Evolutionary conservation across 108 stramenopile genomes (phyloP), one percentile per base, ranked within the genome.

Genomic region (Cylindrotheca closterium): DNA sequence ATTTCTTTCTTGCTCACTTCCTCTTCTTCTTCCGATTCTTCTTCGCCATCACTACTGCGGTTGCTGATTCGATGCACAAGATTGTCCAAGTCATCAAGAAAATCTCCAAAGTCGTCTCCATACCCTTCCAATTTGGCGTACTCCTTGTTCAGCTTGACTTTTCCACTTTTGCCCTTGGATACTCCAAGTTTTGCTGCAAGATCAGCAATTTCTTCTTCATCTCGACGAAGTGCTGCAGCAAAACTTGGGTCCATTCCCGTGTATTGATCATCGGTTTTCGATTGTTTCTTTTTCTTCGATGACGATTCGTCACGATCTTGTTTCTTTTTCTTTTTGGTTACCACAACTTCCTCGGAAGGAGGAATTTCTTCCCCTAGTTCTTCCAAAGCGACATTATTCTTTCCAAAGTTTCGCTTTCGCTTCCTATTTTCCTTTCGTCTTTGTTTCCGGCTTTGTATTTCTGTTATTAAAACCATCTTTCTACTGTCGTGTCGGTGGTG

Each of bases 71-170:
- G 74, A 17, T 46, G 28, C 23, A 64, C 55, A 67, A 92, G 47
- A 49, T 74, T 66, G 56, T 93, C 92, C 33, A 93, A 53, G 62
- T 80, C 86, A 61, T 87, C 76, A 48, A 92, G 57, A 63, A 88
- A 93, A 53, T 88, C 83, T 24, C 88, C 92, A 81, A 93, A 93
- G 51, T 88, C 86, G 47, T 93, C 92, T 7, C 87, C 92, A 51
- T 81, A 93, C 23, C 92, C 92, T 67, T 93, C 88, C 46, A 83
- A 61, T 67, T 85, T 92, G 0, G 88, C 79, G 77, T 83, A 92
- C 60, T 92, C 91, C 32, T 79, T 77, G 63, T 86, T 74, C 54
- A 91, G 54, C 27, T 63, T 74, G 12, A 65, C 67, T n/a, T 78
- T 73, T 30, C 45, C 59, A 31, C 56, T 80, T 19, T 47, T 57